Evolutionary conservation across 2,329 filamentous ascomycete species (phyloP).

Genomic region (Fusarium tuaranense): DNA sequence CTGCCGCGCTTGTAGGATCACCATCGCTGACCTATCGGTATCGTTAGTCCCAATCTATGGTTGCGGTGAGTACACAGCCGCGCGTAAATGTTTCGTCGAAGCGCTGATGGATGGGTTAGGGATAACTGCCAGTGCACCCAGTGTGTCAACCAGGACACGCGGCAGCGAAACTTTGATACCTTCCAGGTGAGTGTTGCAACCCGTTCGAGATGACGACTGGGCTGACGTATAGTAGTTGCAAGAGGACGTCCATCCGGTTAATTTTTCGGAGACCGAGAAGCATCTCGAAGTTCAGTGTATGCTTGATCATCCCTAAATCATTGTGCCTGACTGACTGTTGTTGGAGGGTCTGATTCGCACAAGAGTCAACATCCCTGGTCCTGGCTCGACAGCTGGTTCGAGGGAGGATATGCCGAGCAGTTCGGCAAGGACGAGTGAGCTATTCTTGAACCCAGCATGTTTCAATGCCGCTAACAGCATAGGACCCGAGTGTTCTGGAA

Average conservation of each 20-base stretch:
- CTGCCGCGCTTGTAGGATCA: conserved; percentile 10
- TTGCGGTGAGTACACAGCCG: conserved; percentile 40
- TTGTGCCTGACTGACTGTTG: conserved; percentile 13
- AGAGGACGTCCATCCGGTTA: conserved; percentile 44
- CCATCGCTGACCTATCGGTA: conserved; percentile 18
- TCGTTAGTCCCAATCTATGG: conserved; percentile 45
- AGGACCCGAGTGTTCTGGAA: conserved; percentile 42
- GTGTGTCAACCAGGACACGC: conserved; percentile 57
- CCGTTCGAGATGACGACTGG: background rate
- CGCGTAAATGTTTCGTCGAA: conserved; percentile 14
- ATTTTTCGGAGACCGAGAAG: conserved; percentile 43
- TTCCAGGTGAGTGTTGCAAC: conserved; percentile 48
- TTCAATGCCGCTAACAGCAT: conserved; percentile 13
- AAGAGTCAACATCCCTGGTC: conserved; percentile 73
- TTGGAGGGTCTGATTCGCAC: conserved; percentile 77
- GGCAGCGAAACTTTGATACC: conserved; percentile 57
- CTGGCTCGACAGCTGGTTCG: conserved; percentile 39
- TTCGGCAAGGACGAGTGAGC: conserved; percentile 41
- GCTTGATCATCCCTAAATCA: background rate
- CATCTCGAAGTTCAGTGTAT: conserved; percentile 52
- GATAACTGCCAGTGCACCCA: conserved; percentile 58
- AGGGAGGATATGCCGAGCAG: conserved; percentile 24
- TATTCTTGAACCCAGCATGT: background rate
- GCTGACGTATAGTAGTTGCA: conserved; percentile 45
- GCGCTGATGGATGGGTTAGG: conserved; percentile 40